Evolutionary conservation across 768 basidiomycete genomes (phyloP), one percentile per base, ranked within the genome.

Genomic region (Tylopilus rubrobrunneus): DNA sequence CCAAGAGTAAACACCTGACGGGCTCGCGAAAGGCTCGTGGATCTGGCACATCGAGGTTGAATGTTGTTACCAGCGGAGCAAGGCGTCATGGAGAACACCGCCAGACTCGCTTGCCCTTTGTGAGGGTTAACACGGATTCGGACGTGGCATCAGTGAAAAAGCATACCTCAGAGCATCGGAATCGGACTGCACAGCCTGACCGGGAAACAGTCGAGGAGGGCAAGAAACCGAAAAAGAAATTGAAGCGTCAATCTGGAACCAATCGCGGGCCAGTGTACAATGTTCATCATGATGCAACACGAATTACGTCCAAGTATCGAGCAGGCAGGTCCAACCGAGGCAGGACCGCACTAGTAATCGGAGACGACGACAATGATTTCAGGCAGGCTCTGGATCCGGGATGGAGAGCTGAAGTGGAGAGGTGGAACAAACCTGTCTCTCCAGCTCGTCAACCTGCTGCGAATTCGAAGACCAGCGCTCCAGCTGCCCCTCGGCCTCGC

Each of bases 361-460:
- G 79, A 51, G 52, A 76, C 17, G 74, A 79, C 59, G 78, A 79
- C 51, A 70, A 74, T 25, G 73, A 62, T 10, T 76, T 80, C 49
- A 69, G 73, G 48, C 65, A 62, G 36, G 74, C 74, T 1, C 62
- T 80, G 47, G 73, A 74, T 46, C 77, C 78, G 14, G 55, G 64
- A 39, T 70, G 70, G 70, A 68, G 52, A 54, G 58, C 59, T 47
- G 67, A 70, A 53, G 60, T 69, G 42, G 59, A 67, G 45, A 72
- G 68, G 56, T 67, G 67, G 69, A 69, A 67, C 19, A 61, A 55
- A 33, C 51, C 63, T 43, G 45, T 58, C 39, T 36, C 61, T 50
- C 37, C 54, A 45, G 51, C 55, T 58, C 53, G 42, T 40, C 60
- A 42, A 31, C 51, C 62, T 29, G 42, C 42, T 28, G 49, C 56